Evolutionary conservation across 768 basidiomycete genomes (phyloP).

Genomic region (Tulasnella sp.): DNA sequence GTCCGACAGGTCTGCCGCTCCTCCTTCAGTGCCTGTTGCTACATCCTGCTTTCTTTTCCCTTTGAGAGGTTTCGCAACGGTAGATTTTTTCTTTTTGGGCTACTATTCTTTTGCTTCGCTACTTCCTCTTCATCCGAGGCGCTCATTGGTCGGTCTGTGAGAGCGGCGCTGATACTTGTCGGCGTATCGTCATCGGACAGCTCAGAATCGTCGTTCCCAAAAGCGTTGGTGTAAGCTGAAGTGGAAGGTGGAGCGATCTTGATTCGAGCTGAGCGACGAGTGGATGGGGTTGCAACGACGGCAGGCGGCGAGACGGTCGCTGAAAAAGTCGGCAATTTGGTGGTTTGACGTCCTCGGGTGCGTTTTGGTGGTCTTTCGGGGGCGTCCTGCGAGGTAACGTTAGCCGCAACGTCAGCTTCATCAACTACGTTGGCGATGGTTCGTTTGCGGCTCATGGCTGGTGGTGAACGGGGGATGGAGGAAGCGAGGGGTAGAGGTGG

Average conservation of each 20-base stretch:
- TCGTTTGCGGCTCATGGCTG: constrained; percentile 3
- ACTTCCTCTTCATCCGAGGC: constrained; percentile 24
- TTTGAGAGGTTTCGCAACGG: background rate
- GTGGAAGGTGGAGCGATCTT: background rate
- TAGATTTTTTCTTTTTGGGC: constrained; percentile 28
- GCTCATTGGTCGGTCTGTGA: background rate
- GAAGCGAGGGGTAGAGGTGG: background rate
- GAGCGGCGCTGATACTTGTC: background rate
- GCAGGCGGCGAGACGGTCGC: background rate
- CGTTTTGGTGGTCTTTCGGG: constrained; percentile 22
- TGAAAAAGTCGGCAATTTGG: background rate
- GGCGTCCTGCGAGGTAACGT: background rate
- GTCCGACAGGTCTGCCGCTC: background rate
- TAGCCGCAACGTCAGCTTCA: background rate
- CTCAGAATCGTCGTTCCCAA: constrained; percentile 24
- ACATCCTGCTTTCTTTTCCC: constrained; percentile 31
- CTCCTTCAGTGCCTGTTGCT: constrained; percentile 31
- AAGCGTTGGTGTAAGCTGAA: background rate
- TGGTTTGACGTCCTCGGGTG: constrained; percentile 16
- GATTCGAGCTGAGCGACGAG: constrained; percentile 2
- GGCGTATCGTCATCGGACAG: background rate
- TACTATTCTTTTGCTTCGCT: background rate
- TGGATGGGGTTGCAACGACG: background rate
- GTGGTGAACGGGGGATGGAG: background rate
- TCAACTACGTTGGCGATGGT: background rate